Percentiles rank a stretch among this genome's conserved stretches.
These are phyloP conservation scores for Trichoderma sp. DNA, from an alignment of 2,329 filamentous ascomycete species.

Conservation along the genomic window DNA sequence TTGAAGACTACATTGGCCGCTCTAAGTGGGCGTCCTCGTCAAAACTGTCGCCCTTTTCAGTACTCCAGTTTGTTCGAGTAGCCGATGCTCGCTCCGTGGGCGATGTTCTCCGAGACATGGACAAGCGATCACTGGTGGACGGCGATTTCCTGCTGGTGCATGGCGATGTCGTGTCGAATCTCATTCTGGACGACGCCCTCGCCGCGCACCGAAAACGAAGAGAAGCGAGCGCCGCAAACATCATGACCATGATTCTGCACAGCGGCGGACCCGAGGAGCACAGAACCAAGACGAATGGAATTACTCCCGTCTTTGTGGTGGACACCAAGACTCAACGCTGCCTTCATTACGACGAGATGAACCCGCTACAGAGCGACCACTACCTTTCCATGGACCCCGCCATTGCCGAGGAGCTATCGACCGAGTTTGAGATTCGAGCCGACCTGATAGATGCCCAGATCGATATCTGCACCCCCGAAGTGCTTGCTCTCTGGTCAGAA, in stretches of 20 bases:
- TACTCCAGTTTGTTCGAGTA: slow-evolving; percentile 82
- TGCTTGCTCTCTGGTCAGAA: slow-evolving; percentile 92
- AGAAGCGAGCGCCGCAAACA: slow-evolving; percentile 84
- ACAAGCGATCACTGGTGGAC: slow-evolving; percentile 79
- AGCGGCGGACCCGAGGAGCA: slow-evolving; percentile 71
- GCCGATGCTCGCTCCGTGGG: slow-evolving; percentile 81
- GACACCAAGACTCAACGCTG: slow-evolving; percentile 79
- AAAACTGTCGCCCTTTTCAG: slow-evolving; percentile 67
- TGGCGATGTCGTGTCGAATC: slow-evolving; percentile 88
- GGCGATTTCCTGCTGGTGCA: slow-evolving; percentile 93
- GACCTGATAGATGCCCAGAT: slow-evolving; percentile 94
- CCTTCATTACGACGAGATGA: slow-evolving; percentile 92
- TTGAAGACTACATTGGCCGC: slow-evolving; percentile 81
- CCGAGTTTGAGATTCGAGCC: slow-evolving; percentile 77
- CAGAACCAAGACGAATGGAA: slow-evolving; percentile 72
- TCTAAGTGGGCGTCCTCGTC: slow-evolving; percentile 70
- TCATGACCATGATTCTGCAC: slow-evolving; percentile 93
- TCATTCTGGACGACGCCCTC: slow-evolving; percentile 78
- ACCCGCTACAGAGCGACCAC: slow-evolving; percentile 64
- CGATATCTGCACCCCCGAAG: slow-evolving; percentile 96
- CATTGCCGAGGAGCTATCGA: slow-evolving; percentile 67
- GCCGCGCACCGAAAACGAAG: slow-evolving; percentile 78
- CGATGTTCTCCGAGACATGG: slow-evolving; percentile 91
- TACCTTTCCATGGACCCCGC: slow-evolving; percentile 75
- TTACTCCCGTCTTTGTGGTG: slow-evolving; percentile 82